A percentile compares a stretch with the other conserved stretches of the same genome.
Conservation (phyloP, 352 stramenopile genomes). For the Globisporangium acanthophoron region DNA sequence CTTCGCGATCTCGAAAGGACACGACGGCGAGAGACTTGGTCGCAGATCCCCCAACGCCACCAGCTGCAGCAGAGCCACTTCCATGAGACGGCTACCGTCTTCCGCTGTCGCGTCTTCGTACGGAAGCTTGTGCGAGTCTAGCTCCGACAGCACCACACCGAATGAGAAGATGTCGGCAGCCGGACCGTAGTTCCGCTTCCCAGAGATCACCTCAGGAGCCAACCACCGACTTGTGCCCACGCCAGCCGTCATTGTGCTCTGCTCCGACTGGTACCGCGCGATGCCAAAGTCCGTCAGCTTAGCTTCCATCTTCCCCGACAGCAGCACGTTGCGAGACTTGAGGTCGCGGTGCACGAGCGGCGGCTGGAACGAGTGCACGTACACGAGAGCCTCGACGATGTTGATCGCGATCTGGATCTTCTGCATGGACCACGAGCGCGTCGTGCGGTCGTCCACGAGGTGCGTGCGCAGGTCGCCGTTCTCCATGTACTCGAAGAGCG, state of each 20-base stretch:
- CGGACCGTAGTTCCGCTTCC: not conserved
- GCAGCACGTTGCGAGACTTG: conserved; percentile 51
- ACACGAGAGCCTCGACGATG: conserved; percentile 43
- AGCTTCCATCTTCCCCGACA: conserved; percentile 10
- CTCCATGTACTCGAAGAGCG: too few species aligned
- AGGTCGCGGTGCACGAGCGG: conserved; percentile 58
- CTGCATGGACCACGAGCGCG: not conserved
- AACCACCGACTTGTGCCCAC: not conserved
- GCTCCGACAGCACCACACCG: not conserved
- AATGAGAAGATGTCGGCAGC: not conserved
- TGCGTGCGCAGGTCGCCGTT: too few species aligned
- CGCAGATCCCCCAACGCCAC: not conserved
- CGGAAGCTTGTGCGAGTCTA: not conserved
- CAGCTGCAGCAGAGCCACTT: too few species aligned
- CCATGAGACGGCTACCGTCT: too few species aligned
- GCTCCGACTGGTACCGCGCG: not conserved
- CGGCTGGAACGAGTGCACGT: conserved; percentile 57
- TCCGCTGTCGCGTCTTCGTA: not conserved
- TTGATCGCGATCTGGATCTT: not conserved
- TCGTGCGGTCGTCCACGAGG: too few species aligned
- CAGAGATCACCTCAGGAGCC: not conserved
- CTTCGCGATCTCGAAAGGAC: too few species aligned
- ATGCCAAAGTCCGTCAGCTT: not conserved
- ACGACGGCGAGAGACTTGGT: not conserved
- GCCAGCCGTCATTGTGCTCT: not conserved